Evolutionary conservation across 2,329 filamentous ascomycete genomes (phyloP).

Genomic region (Akanthomyces muscarius): DNA sequence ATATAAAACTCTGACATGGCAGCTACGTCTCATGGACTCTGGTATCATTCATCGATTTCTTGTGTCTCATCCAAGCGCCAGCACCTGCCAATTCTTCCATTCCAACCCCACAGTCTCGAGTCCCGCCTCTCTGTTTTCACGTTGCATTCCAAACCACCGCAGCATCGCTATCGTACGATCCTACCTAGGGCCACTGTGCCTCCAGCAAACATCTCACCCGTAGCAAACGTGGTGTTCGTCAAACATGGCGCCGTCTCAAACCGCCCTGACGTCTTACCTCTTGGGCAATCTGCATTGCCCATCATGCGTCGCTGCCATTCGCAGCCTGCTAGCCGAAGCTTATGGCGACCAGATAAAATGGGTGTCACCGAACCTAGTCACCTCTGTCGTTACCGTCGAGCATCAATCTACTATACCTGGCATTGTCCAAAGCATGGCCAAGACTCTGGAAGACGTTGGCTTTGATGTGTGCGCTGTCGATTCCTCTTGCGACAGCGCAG

Average conservation of each 20-base stretch:
- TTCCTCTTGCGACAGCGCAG: slow-evolving; percentile 31
- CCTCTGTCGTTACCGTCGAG: slow-evolving; percentile 62
- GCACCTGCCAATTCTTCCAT: not conserved
- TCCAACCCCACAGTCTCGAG: slow-evolving; percentile 1
- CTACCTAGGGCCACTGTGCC: not conserved
- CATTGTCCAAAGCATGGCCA: slow-evolving; percentile 40
- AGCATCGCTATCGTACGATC: not conserved
- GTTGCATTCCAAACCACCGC: slow-evolving; percentile 6
- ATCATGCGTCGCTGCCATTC: slow-evolving; percentile 66
- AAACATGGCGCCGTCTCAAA: slow-evolving; percentile 27
- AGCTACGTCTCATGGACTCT: not conserved
- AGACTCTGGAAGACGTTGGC: slow-evolving; percentile 51
- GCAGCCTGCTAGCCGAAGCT: slow-evolving; percentile 49
- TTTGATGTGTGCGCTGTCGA: slow-evolving; percentile 55
- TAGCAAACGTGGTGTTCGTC: slow-evolving; percentile 6
- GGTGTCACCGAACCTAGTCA: slow-evolving; percentile 67
- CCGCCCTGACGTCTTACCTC: slow-evolving; percentile 57
- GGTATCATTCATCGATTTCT: not conserved
- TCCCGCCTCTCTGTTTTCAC: not conserved
- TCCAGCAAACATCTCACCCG: slow-evolving; percentile 9
- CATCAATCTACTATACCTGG: slow-evolving; percentile 44
- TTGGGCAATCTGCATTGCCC: slow-evolving; percentile 75
- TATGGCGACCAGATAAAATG: slow-evolving; percentile 46
- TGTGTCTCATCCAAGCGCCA: not conserved
- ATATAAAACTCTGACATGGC: slow-evolving; percentile 14